Percentiles rank a stretch among this genome's conserved stretches.
These are phyloP conservation scores for Groenewaldozyma sp. DNA, from an alignment of 1,139 yeast genomes.

Conservation along the genomic window DNA sequence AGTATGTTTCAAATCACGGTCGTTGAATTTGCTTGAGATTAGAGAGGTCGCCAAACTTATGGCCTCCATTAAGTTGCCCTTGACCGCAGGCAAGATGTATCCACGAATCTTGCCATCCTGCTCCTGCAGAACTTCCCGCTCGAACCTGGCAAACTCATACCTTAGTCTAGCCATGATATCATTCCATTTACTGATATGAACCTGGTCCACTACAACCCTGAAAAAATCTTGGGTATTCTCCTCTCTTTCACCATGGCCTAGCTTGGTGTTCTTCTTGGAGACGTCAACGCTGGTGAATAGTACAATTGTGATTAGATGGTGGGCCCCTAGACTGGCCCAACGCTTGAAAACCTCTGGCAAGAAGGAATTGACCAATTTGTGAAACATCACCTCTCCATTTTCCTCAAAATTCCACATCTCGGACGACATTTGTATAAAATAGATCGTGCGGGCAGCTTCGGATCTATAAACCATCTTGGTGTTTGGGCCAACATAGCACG, in stretches of 20 bases:
- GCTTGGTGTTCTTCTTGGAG: slow-evolving; percentile 25
- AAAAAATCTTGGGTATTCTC: slow-evolving; percentile 67
- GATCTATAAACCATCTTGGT: slow-evolving; percentile 83
- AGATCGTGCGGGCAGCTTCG: slow-evolving; percentile 77
- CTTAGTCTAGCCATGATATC: slow-evolving; percentile 83
- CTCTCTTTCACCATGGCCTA: slow-evolving; percentile 60
- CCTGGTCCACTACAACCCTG: slow-evolving; percentile 93
- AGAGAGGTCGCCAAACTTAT: slow-evolving; percentile 74
- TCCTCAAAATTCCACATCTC: slow-evolving; percentile 99
- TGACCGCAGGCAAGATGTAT: slow-evolving; percentile 65
- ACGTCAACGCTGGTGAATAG: slow-evolving; percentile 77
- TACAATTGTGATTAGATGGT: slow-evolving; percentile 85
- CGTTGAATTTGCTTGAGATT: slow-evolving; percentile 70
- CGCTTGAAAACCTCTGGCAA: slow-evolving; percentile 82
- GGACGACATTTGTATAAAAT: slow-evolving; percentile 76
- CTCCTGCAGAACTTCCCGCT: slow-evolving; percentile 57
- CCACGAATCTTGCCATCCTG: slow-evolving; percentile 30
- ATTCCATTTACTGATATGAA: slow-evolving; percentile 74
- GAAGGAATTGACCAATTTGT: slow-evolving; percentile 80
- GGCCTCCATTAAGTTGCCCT: slow-evolving; percentile 84
- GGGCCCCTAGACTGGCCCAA: slow-evolving; percentile 81
- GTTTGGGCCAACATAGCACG: slow-evolving; percentile 58
- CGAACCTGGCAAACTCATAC: slow-evolving; percentile 75
- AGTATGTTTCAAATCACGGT: slow-evolving; percentile 80
- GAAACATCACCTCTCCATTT: slow-evolving; percentile 88